Percentiles rank a stretch among this genome's conserved stretches.
Conservation (phyloP, 2,329 filamentous ascomycete genomes). For the Arthroderma sp. region DNA sequence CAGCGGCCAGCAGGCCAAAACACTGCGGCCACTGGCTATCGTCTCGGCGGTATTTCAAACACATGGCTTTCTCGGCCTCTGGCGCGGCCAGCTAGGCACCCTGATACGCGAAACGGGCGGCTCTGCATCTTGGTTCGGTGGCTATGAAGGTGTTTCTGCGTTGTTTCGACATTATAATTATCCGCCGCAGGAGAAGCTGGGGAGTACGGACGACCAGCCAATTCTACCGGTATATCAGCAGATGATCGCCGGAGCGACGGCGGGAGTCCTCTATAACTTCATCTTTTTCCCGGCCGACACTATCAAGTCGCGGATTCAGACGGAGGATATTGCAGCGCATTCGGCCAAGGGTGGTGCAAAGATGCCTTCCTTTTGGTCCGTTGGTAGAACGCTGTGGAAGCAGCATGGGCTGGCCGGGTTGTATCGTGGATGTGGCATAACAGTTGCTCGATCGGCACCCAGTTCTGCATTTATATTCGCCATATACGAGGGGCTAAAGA, state of each 20-base stretch:
- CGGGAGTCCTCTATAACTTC: slow-evolving; percentile 92
- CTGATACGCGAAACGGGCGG: slow-evolving; percentile 89
- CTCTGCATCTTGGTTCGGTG: slow-evolving; percentile 87
- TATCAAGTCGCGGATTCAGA: slow-evolving; percentile 95
- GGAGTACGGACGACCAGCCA: slow-evolving; percentile 26
- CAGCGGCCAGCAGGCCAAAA: slow-evolving; percentile 33
- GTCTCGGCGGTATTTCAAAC: slow-evolving; percentile 69
- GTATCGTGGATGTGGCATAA: slow-evolving; percentile 92
- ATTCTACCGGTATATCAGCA: slow-evolving; percentile 73
- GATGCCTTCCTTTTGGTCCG: slow-evolving; percentile 58
- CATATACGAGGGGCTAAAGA: slow-evolving; percentile 65
- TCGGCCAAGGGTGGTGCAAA: slow-evolving; percentile 32
- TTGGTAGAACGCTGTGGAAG: slow-evolving; percentile 63
- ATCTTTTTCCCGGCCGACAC: slow-evolving; percentile 95
- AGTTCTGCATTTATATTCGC: slow-evolving; percentile 99
- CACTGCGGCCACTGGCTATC: slow-evolving; percentile 55
- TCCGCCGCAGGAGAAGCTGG: slow-evolving; percentile 7
- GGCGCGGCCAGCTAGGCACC: slow-evolving; percentile 89
- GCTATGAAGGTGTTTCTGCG: slow-evolving; percentile 67
- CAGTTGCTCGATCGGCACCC: slow-evolving; percentile 72
- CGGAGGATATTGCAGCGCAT: slow-evolving; percentile 48
- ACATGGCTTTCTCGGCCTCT: slow-evolving; percentile 76
- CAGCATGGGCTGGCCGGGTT: slow-evolving; percentile 71
- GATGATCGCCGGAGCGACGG: slow-evolving; percentile 71
- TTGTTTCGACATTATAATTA: slow-evolving; percentile 53